Evolutionary conservation across 768 basidiomycete genomes (phyloP), one percentile per base, ranked within the genome.

Genomic region (Lactarius pseudohatsudake): DNA sequence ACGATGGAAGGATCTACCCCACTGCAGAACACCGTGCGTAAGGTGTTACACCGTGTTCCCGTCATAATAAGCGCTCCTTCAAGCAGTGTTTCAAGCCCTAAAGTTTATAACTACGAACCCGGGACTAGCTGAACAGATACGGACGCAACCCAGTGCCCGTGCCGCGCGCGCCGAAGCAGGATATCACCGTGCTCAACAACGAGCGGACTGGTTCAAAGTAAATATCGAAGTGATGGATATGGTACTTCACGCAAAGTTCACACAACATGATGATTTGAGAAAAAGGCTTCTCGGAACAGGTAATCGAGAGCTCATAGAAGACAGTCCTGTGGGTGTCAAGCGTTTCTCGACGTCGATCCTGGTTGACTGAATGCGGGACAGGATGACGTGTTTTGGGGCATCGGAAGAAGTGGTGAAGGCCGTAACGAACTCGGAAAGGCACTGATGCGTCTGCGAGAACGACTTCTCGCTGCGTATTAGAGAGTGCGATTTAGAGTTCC

Each of bases 331-430:
- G 66, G 45, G 56, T 7, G n/a, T 41, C 45, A 26, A 32, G 30
- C 30, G n/a, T 72, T 71, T 62, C 71, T 70, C 57, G 67, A 57
- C 54, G 50, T 38, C 5, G 41, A 62, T 74, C 70, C 71, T 72
- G 62, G 53, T 36, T 30, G 38, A 45, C 62, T 67, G 20, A 77
- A 75, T 2, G 10, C 7, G 41, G 30, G 43, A 2, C 72, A 73
- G 71, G 75, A 76, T 60, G 79, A 81, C 67, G 70, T 76, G 41
- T 79, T 80, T 69, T 81, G 80, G 80, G 81, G 79, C 32, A 65
- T 78, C 64, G 79, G 81, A 62, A 72, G 73, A 50, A 73, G 81
- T 22, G 72, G 75, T 56, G 73, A 74, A 63, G 81, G 79, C 60
- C 70, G 74, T 66, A 80, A 80, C 62, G 77, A 80, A 66, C 71